These are phyloP conservation scores for Neurospora sp. DNA, from an alignment of 495 filamentous ascomycete genomes.

Conservation along the genomic window DNA sequence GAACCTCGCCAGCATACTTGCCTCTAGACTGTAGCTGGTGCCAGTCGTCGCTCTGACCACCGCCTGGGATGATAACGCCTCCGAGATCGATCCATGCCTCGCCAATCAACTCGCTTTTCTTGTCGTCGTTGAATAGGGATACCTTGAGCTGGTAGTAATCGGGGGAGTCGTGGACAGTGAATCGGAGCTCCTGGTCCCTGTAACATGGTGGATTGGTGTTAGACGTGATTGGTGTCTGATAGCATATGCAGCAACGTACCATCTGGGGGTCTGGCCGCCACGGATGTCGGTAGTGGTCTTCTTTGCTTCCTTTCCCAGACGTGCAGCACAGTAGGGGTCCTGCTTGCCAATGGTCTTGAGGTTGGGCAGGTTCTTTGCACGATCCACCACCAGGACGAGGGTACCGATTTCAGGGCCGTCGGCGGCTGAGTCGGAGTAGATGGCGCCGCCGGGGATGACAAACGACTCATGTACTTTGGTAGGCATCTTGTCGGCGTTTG, in stretches of 20 bases:
- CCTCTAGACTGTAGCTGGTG: slow-evolving; percentile 75
- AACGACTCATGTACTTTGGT: slow-evolving; percentile 18
- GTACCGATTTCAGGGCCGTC: slow-evolving; percentile 94
- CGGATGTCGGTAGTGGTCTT: slow-evolving; percentile 92
- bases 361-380: slow-evolving; percentile 93
- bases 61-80: slow-evolving; percentile 70
- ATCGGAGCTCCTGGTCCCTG: slow-evolving; percentile 97
- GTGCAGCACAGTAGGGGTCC: slow-evolving; percentile 90
- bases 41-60: slow-evolving; percentile 89
- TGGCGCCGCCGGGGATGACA: slow-evolving; percentile 48
- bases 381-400: slow-evolving; percentile 81
- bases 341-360: slow-evolving; percentile 96
- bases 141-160: slow-evolving; percentile 93
- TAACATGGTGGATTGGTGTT: neutral
- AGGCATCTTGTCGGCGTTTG: slow-evolving; percentile 25
- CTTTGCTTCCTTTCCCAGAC: slow-evolving; percentile 94
- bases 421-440: slow-evolving; percentile 90
- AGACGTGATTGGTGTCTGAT: slow-evolving; percentile 3
- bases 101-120: slow-evolving; percentile 89
- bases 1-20: slow-evolving; percentile 89
- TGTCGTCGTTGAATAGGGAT: slow-evolving; percentile 95
- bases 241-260: slow-evolving; percentile 47
- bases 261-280: slow-evolving; percentile 91
- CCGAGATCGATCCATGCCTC: slow-evolving; percentile 81
- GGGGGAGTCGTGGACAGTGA: slow-evolving; percentile 88